phyloP scores from a whole-genome alignment of 2,329 filamentous ascomycete species.

The Cordyceps cicadae region DNA sequence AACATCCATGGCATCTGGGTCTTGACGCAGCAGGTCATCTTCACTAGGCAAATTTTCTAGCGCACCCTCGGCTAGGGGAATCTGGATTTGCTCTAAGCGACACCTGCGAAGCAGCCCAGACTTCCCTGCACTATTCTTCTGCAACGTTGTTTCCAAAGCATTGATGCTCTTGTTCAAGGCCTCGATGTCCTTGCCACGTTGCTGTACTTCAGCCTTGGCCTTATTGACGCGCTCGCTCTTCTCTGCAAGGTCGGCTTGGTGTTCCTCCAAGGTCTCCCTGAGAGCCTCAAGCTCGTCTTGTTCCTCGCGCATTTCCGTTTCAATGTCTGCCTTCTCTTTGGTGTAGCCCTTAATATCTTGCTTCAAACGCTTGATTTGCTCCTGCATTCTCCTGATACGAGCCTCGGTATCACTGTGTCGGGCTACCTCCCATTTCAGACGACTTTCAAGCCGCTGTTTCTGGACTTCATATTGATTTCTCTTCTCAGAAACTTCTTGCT shows the following conservation, averaged over 20 bases:
- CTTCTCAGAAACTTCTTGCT: slow-evolving; percentile 83
- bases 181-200: slow-evolving; percentile 77
- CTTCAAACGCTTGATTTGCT: slow-evolving; percentile 57
- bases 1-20: slow-evolving; percentile 87
- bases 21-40: slow-evolving; percentile 65
- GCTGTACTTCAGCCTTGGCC: slow-evolving; percentile 72
- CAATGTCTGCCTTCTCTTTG: slow-evolving; percentile 64
- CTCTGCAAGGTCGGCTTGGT: slow-evolving; percentile 58
- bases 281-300: slow-evolving; percentile 71
- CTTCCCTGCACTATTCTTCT: slow-evolving; percentile 74
- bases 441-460: slow-evolving; percentile 61
- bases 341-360: slow-evolving; percentile 62
- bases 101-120: slow-evolving; percentile 80
- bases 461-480: slow-evolving; percentile 82
- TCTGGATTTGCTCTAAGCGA: slow-evolving; percentile 84
- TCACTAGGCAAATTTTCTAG: slow-evolving; percentile 83
- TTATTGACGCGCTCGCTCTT: slow-evolving; percentile 70
- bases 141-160: slow-evolving; percentile 77
- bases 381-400: slow-evolving; percentile 61
- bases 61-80: slow-evolving; percentile 70
- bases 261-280: slow-evolving; percentile 60
- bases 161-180: slow-evolving; percentile 62
- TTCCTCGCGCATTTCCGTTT: slow-evolving; percentile 62
- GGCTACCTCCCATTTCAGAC: slow-evolving; percentile 48
- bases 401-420: slow-evolving; percentile 50